phyloP scores from a whole-genome alignment of 345 rosid genomes.

The Eucalyptus globulus region DNA sequence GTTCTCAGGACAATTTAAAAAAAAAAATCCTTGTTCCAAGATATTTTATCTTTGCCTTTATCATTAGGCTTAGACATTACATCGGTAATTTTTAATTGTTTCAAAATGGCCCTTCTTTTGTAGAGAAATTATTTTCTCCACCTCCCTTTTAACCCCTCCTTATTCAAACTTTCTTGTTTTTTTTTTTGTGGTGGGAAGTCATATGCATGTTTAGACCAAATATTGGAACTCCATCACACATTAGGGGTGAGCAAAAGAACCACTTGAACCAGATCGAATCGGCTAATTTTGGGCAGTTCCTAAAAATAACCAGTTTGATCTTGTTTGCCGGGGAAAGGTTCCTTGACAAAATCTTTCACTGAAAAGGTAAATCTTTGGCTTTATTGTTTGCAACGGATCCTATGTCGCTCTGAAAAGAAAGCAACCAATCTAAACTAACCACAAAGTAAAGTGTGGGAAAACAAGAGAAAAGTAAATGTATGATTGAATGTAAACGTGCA shows the following conservation, averaged over 20 bases:
- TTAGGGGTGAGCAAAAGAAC: too few species aligned
- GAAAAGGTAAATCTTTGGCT: too few species aligned
- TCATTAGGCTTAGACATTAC: background rate
- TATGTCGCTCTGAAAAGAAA: too few species aligned
- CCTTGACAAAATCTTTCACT: too few species aligned
- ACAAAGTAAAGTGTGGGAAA: too few species aligned
- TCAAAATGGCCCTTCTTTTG: background rate
- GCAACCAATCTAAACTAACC: too few species aligned
- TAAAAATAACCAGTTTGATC: accelerated
- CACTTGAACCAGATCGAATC: too few species aligned
- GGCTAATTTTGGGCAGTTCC: too few species aligned
- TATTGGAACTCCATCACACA: background rate
- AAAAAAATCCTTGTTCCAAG: background rate
- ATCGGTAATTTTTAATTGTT: accelerated
- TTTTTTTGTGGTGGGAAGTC: background rate
- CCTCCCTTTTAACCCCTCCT: background rate
- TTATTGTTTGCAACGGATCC: too few species aligned
- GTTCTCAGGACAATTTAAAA: background rate
- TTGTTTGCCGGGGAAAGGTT: accelerated
- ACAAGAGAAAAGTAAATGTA: too few species aligned
- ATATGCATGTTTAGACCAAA: background rate
- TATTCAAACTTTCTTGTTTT: background rate
- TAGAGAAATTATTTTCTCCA: background rate
- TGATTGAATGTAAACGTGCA: too few species aligned
- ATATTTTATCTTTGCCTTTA: background rate